Percentiles rank a stretch among this genome's conserved stretches.
phyloP scores from a whole-genome alignment of 768 basidiomycete genomes.

The Tephrocybe sp. region DNA sequence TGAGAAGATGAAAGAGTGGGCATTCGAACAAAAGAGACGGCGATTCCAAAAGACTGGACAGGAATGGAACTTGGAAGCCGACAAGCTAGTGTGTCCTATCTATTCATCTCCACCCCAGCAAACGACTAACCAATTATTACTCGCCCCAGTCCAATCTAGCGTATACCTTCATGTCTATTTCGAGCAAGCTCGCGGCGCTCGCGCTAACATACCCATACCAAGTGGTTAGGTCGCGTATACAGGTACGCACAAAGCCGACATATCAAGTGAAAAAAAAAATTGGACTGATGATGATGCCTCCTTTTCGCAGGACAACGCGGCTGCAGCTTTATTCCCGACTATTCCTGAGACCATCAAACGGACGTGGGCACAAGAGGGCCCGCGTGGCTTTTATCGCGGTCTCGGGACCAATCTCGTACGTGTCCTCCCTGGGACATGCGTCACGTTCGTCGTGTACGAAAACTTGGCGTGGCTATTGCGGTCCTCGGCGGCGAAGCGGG shows the following conservation, averaged over 20 bases:
- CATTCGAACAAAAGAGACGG: constrained; percentile 73
- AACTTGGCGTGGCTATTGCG: constrained; percentile 82
- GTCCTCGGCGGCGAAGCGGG: constrained; percentile 57
- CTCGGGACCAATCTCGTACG: constrained; percentile 91
- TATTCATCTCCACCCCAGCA: not conserved
- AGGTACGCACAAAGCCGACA: constrained; percentile 47
- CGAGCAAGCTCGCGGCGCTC: constrained; percentile 84
- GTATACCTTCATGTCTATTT: constrained; percentile 90
- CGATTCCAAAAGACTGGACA: constrained; percentile 59
- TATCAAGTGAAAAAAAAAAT: too few relatives aligned
- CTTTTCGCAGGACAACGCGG: constrained; percentile 58
- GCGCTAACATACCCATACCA: constrained; percentile 94
- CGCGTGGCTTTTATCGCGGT: constrained; percentile 90
- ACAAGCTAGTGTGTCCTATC: constrained; percentile 71
- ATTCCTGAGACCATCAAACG: constrained; percentile 78
- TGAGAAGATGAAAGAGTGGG: constrained; percentile 92
- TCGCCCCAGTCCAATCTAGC: constrained; percentile 74
- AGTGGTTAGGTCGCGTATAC: constrained; percentile 90
- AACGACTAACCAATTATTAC: not conserved
- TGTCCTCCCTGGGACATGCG: constrained; percentile 94
- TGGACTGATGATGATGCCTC: too few relatives aligned
- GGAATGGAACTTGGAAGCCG: constrained; percentile 67
- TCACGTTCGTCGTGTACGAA: constrained; percentile 97
- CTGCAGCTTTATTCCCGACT: constrained; percentile 68
- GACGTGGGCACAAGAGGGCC: constrained; percentile 80